Conservation (phyloP, 306 rosid species). For the Alnus glutinosa region DNA sequence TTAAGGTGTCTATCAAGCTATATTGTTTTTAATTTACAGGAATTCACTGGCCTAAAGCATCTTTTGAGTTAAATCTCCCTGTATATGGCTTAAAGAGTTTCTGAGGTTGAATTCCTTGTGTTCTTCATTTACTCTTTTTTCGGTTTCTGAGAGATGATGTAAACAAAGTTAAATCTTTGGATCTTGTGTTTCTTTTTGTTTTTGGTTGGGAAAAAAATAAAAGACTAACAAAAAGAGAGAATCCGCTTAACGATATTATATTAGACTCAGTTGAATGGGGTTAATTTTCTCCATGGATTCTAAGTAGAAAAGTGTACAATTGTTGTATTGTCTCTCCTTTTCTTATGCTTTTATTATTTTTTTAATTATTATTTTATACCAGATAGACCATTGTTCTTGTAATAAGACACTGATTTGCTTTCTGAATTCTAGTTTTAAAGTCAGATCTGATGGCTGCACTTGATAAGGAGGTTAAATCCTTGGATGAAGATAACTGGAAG, state of each 20-base stretch:
- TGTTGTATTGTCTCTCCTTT: neutral
- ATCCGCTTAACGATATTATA: neutral
- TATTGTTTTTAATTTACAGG: neutral
- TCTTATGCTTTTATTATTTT: neutral
- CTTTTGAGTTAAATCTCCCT: neutral
- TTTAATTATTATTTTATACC: neutral
- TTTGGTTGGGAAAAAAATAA: neutral
- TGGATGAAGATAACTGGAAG: constrained; percentile 92
- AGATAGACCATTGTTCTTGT: neutral
- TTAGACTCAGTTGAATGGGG: neutral
- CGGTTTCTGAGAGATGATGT: neutral
- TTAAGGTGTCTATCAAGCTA: neutral
- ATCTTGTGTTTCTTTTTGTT: neutral
- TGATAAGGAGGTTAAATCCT: constrained; percentile 77
- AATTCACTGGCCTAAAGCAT: neutral
- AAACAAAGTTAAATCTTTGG: neutral
- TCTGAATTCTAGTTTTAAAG: constrained; percentile 57
- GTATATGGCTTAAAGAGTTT: constrained; percentile 1
- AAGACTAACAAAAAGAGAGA: neutral
- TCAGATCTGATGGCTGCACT: constrained; percentile 79
- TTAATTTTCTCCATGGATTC: neutral
- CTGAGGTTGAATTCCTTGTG: constrained; percentile 25
- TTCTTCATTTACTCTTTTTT: constrained; percentile 19
- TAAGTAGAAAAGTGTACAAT: neutral
- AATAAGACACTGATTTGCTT: neutral